phyloP scores from a whole-genome alignment of 495 filamentous ascomycete species.

The Cladorrhinum samala region DNA sequence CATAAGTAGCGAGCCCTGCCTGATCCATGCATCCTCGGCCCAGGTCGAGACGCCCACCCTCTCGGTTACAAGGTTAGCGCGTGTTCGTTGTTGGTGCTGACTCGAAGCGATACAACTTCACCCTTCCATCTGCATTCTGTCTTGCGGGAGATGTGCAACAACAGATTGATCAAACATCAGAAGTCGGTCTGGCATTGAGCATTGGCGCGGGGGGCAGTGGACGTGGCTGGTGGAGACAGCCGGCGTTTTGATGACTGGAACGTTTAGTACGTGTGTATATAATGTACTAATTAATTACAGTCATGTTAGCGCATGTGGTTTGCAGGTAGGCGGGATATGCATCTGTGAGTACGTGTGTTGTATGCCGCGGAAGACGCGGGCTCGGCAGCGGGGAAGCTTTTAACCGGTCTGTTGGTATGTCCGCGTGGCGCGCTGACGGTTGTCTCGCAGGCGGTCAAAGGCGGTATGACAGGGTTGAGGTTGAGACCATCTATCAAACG shows the following conservation, averaged over 20 bases:
- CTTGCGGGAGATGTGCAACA: background rate
- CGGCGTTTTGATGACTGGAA: too few species aligned
- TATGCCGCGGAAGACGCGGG: too few species aligned
- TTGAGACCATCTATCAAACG: background rate
- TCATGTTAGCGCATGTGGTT: too few species aligned
- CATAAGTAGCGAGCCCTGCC: background rate
- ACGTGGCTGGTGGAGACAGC: background rate
- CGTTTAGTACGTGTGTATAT: too few species aligned
- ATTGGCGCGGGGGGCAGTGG: background rate
- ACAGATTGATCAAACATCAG: too few species aligned
- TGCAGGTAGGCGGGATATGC: too few species aligned
- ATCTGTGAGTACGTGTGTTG: too few species aligned
- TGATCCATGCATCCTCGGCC: background rate
- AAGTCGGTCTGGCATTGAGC: background rate
- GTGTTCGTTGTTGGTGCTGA: background rate
- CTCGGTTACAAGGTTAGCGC: background rate
- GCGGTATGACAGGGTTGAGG: background rate
- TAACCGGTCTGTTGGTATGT: background rate
- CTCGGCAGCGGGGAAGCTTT: slow-evolving; percentile 16
- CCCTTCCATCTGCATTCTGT: too few species aligned
- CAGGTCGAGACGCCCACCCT: background rate
- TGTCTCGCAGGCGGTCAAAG: background rate
- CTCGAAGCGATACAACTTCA: background rate
- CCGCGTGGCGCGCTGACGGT: background rate
- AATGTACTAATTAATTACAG: too few species aligned